Evolutionary conservation across 116 monocot genomes (phyloP).

Genomic region (Papilionanthe hybrid): DNA sequence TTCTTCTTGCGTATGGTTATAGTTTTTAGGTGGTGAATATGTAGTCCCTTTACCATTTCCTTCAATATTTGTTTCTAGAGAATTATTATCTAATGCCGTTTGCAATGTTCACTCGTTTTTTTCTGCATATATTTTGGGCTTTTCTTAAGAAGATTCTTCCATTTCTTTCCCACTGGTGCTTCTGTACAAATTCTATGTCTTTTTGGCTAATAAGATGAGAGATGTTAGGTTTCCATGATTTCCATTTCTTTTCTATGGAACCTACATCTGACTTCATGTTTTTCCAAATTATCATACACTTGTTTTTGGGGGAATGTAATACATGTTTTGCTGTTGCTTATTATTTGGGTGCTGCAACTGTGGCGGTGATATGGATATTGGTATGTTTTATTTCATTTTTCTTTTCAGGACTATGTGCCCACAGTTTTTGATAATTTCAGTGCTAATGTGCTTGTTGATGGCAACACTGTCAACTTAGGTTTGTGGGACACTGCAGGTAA

Average conservation of each 20-base stretch:
- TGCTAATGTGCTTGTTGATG: constrained; percentile 75
- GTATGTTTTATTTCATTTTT: neutral
- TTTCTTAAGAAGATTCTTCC: no score
- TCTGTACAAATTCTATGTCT: neutral
- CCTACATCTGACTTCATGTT: no score
- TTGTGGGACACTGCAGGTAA: constrained; percentile 89
- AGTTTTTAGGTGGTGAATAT: neutral
- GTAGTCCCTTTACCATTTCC: neutral
- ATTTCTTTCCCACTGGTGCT: no score
- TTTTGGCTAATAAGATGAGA: neutral
- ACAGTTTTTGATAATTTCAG: constrained; percentile 89
- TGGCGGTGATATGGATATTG: neutral
- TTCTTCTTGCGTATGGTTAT: neutral
- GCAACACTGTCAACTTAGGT: constrained; percentile 69
- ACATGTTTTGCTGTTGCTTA: neutral
- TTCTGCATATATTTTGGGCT: no score
- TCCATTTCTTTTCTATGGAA: neutral
- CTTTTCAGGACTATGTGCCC: constrained; percentile 67
- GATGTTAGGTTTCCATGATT: neutral
- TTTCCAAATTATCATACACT: no score
- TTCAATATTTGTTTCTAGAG: no score
- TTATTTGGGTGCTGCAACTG: neutral
- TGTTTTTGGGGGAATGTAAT: no score
- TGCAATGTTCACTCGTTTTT: no score
- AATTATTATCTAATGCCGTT: no score